Percentiles rank a stretch among this genome's conserved stretches.
These are phyloP conservation scores for Bruguiera hainesii DNA, from an alignment of 441 rosid species.

Conservation along the genomic window DNA sequence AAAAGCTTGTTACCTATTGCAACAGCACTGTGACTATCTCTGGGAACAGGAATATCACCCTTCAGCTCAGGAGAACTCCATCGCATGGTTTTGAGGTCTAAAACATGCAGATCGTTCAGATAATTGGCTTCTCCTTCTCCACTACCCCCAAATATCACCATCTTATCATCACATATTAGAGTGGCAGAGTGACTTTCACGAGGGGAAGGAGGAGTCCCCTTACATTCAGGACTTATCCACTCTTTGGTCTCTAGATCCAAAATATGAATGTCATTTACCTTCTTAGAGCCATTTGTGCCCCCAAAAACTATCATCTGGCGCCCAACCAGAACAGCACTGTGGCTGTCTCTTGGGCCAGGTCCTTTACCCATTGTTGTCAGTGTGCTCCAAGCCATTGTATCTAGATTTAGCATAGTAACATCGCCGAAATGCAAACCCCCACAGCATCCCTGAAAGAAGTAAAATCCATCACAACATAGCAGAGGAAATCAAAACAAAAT, in stretches of 20 bases:
- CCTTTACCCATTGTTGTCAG: constrained; percentile 53
- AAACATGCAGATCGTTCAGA: constrained; percentile 60
- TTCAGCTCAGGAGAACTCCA: constrained; percentile 55
- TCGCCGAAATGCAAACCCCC: constrained; percentile 72
- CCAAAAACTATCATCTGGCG: constrained; percentile 64
- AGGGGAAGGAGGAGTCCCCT: constrained; percentile 53
- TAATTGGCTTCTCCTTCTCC: constrained; percentile 77
- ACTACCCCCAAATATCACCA: constrained; percentile 71
- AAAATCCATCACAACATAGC: too few relatives aligned
- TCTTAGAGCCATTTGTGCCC: constrained; percentile 68
- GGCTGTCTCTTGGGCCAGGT: constrained; percentile 80
- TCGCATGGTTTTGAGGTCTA: constrained; percentile 56
- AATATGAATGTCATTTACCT: constrained; percentile 64
- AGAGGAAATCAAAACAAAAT: too few relatives aligned
- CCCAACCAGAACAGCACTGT: constrained; percentile 61
- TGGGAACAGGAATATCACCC: constrained; percentile 59
- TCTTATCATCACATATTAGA: constrained; percentile 37
- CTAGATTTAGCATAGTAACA: constrained; percentile 49
- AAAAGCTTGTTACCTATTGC: constrained; percentile 44
- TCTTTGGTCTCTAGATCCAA: constrained; percentile 50
- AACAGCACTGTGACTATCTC: constrained; percentile 72
- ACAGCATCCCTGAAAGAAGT: constrained; percentile 58
- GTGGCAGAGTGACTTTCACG: constrained; percentile 81
- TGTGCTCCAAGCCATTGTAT: constrained; percentile 47
- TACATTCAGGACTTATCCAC: constrained; percentile 48